Base-by-base conservation (phyloP, 1,139 yeast genomes). In the Ashbya aceris region DNA sequence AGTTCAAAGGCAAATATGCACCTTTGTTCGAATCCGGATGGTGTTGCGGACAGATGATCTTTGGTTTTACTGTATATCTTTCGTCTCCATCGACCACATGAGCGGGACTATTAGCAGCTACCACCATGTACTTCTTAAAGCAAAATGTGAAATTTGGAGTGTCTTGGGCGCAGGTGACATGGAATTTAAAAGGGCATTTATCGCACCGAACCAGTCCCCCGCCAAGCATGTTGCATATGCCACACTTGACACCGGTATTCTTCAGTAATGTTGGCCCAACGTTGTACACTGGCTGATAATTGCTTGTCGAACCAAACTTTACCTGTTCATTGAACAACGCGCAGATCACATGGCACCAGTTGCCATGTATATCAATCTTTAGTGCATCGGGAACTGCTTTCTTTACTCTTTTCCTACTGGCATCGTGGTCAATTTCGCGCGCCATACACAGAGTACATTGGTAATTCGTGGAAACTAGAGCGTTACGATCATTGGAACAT, bases 261-360 rank as follows among this genome's bases (percentile, higher is more conserved):
- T 38, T 46, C 33, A 45, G 50, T 45, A 14, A 61, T 53, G 31
- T 65, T 52, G 6, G 44, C 4, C 50, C 54, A 10, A 50, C 43
- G 7, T 69, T 67, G 13, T 51, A 39, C 2, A 74, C 61, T 0
- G 80, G 80, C 44, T 76, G 78, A 43, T 76, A 45, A 2, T 58
- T 44, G 1, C 51, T 47, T 0, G 68, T 45, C 45, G 69, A 63
- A 0, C 70, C 75, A 54, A 72, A 75, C 17, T 58, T 60, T 10
- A 72, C 58, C 17, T 60, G 64, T 0, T 68, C 62, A 10, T 62
- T 67, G 59, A 79, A 79, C 0, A 84, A 45, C 0, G 93, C 82
- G 62, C 98, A 89, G 4, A 77, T 50, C 6, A 83, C 67, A 64
- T 89, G 97, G 32, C 82, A 79, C 97, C 97, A 89, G 45, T 70